Base-by-base conservation (phyloP, 352 stramenopile species). In the Blastocystis hominis region DNA sequence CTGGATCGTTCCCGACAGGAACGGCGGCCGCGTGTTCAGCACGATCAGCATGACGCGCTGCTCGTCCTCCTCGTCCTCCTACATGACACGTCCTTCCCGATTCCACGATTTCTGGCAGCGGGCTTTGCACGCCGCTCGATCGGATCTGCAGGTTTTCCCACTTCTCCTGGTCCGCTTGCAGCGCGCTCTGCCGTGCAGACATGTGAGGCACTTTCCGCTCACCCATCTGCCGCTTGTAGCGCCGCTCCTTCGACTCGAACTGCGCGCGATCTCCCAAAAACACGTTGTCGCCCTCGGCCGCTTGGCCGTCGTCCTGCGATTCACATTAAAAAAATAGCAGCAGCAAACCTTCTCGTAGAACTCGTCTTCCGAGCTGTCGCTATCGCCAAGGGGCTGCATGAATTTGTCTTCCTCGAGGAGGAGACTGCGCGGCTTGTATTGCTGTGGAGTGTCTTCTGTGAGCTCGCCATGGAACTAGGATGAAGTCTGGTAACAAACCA, bases 91-190 rank as follows among this genome's bases (percentile, higher is more conserved):
- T 5, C 44, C 3, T 54, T n/a, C 34, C 38, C n/a, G 4, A 0
- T 1, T 88, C 91, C 30, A 90, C 88, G 6, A 7, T 80, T 17
- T 89, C 87, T 59, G 90, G 84, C 5, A 86, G 89, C 30, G 86
- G 84, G 69, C 92, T 92, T 42, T 97, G 92, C 20, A 98, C 95
- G 30, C 96, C 96, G 87, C 92, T 96, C 20, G 94, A 97, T 30
- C 98, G 90, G 42, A 99, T 88, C 17, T 96, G 92, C 90, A 98
- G 98, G 75, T 95, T 97, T 91, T 99, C 96, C 96, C 96, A 99
- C 40, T 95, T 95, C 72, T 98, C 94, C 91, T 98, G 96, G 91
- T 99, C 96, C 42, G 93, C 93, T 75, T 97, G 93, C 15, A 98
- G 89, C 17, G 95, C 95, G 61, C 93, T 97, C 46, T 93, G 92